Conservation (phyloP, 208 protist genomes). For the Acanthamoeba culbertsoni region DNA sequence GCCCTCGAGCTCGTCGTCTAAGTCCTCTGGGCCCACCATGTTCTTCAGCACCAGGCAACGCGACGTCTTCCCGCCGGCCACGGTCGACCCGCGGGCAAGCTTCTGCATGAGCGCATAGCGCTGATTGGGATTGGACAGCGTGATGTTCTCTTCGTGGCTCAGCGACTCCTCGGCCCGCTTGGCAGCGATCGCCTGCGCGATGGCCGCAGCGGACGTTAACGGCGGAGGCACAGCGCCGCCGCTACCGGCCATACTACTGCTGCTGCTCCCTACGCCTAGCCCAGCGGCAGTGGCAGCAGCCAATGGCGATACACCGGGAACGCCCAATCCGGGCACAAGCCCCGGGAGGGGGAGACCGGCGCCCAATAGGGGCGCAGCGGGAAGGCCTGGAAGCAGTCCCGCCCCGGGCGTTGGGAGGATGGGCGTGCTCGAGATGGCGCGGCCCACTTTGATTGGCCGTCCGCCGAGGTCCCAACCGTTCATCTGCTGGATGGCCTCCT, state of each 20-base stretch:
- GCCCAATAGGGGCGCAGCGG: not conserved
- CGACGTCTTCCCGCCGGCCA: not conserved
- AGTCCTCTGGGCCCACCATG: constrained; percentile 55
- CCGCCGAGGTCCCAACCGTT: constrained; percentile 45
- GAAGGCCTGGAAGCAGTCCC: not conserved
- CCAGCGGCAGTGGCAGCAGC: not conserved
- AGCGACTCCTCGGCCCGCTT: constrained; percentile 23
- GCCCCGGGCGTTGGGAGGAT: not conserved
- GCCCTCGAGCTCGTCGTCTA: constrained; percentile 28
- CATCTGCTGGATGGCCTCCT: constrained; percentile 52
- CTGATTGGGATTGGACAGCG: constrained; percentile 10
- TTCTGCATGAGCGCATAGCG: constrained; percentile 59
- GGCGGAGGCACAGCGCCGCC: not conserved
- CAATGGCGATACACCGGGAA: no score
- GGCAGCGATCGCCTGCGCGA: not conserved
- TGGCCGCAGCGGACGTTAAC: not conserved
- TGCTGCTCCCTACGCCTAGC: no score
- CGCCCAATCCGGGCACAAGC: not conserved
- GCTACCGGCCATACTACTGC: not conserved
- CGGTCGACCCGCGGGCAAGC: not conserved
- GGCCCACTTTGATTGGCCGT: not conserved
- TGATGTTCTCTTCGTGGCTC: constrained; percentile 56
- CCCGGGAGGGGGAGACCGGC: not conserved
- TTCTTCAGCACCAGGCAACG: constrained; percentile 52
- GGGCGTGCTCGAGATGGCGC: constrained; percentile 25